Evolutionary conservation across 306 rosid genomes (phyloP).

Genomic region (Prunus mira): DNA sequence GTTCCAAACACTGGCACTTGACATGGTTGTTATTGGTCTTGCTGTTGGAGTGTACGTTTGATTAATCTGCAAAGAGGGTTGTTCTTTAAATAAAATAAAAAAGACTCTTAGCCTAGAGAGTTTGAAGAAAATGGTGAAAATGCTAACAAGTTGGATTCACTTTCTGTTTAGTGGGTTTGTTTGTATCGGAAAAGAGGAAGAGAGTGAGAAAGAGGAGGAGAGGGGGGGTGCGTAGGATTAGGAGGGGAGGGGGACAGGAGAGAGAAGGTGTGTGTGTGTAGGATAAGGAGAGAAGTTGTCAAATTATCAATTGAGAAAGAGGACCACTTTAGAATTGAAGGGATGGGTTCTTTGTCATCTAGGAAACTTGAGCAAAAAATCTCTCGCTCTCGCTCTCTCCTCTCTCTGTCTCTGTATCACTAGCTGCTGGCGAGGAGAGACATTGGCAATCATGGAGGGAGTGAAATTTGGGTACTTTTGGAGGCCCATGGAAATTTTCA

Average conservation of each 20-base stretch:
- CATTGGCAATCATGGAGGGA: constrained; percentile 41
- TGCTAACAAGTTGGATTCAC: constrained; percentile 27
- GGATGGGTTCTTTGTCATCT: constrained; percentile 73
- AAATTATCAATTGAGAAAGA: constrained; percentile 54
- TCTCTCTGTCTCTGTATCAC: constrained; percentile 7
- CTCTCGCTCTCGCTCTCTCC: constrained; percentile 11
- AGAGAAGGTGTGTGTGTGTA: constrained; percentile 27
- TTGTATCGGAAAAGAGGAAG: constrained; percentile 19
- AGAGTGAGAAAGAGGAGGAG: not conserved
- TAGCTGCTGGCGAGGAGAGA: constrained; percentile 24
- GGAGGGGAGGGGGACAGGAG: constrained; percentile 28
- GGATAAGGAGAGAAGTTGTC: constrained; percentile 60
- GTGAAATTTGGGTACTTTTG: constrained; percentile 19
- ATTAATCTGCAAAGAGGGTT: too few species aligned
- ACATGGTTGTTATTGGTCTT: constrained; percentile 48
- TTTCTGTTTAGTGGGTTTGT: constrained; percentile 31
- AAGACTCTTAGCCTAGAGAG: not conserved
- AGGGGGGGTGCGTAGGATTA: constrained; percentile 57
- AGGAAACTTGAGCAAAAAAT: constrained; percentile 17
- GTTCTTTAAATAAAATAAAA: too few species aligned
- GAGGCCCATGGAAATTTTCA: constrained; percentile 43
- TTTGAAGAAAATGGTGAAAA: constrained; percentile 27
- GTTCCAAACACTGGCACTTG: constrained; percentile 67
- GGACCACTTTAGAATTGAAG: constrained; percentile 84
- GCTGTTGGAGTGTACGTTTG: not conserved